phyloP scores from a whole-genome alignment of 768 basidiomycete genomes.

The Leccinum rimulosum region DNA sequence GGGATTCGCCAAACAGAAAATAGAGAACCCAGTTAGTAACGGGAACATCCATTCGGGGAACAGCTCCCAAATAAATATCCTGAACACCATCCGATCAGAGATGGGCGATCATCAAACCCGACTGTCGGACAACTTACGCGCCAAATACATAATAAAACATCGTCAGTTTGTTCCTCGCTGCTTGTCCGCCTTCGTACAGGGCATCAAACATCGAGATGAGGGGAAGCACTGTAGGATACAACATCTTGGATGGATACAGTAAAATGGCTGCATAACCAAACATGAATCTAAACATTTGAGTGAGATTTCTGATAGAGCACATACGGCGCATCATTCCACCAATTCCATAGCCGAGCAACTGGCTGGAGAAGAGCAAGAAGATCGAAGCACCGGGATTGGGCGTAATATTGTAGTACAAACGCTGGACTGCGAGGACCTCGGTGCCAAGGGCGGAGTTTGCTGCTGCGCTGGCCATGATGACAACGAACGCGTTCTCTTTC shows the following conservation, averaged over 20 bases:
- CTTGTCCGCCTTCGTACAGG: constrained; percentile 41
- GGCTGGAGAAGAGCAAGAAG: constrained; percentile 40
- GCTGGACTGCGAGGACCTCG: constrained; percentile 54
- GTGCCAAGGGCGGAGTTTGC: constrained; percentile 55
- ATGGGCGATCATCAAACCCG: constrained; percentile 7
- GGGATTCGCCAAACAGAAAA: constrained; percentile 58
- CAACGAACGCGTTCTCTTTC: constrained; percentile 56
- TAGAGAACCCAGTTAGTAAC: constrained; percentile 57
- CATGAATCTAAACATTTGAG: not conserved
- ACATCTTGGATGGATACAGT: constrained; percentile 45
- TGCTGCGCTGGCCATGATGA: constrained; percentile 56
- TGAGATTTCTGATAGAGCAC: constrained; percentile 4
- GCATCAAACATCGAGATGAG: constrained; percentile 28
- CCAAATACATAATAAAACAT: constrained; percentile 23
- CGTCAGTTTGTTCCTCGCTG: constrained; percentile 40
- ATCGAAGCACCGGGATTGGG: constrained; percentile 48
- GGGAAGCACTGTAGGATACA: constrained; percentile 37
- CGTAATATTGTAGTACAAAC: constrained; percentile 50
- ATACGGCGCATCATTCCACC: constrained; percentile 51
- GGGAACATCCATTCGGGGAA: constrained; percentile 45
- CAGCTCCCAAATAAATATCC: constrained; percentile 32
- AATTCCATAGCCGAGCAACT: constrained; percentile 49
- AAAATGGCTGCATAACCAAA: constrained; percentile 12
- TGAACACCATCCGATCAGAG: constrained; percentile 17
- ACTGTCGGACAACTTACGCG: constrained; percentile 24